Base-by-base conservation (phyloP, 345 rosid species). In the Acer saccharum region DNA sequence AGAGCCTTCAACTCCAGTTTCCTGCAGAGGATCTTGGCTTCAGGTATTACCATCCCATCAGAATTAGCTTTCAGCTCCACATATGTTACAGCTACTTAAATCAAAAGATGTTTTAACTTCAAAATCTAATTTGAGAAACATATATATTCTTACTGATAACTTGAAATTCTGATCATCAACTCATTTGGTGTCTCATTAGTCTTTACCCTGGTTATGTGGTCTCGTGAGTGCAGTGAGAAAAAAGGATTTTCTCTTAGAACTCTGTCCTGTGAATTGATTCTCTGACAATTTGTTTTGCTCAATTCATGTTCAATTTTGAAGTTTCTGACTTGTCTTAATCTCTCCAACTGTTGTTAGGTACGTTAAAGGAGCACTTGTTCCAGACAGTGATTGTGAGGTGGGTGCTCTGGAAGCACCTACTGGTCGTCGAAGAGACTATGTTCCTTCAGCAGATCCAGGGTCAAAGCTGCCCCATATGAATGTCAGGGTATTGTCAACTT, bases 11-110 rank as follows among this genome's bases (percentile, higher is more conserved):
- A 76, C 90, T 94, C 69, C 98, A 96, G 80, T 94, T 96, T 84
- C 99, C 97, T 83, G 98, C 99, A 20, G 99, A 96, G 87, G 99
- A 96, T 89, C 98, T 96, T 78, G 98, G 98, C 76, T 94, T 96
- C 88, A 91, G 98, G 99, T 95, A 86, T 79, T 55, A 20, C 69
- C 77, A 55, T 17, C n/a, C 76, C 35, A 17, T 65, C 61, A 18
- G 9, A 74, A 9, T 67, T 35, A 44, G 50, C 7, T 52, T 54
- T 71, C n/a, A 61, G 54, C 57, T 58, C 55, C 23, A 63, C 25
- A 29, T 20, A 16, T 3, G 12, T 39, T 25, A 44, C 68, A 48
- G 67, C 50, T 64, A n/a, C 65, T 68, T 39, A 20, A 43, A 39
- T 79, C 16, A 35, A 60, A 61, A 75, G 11, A 7, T 20, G 12